Base-by-base conservation (phyloP, 441 rosid genomes). In the Gossypium gossypioides region DNA sequence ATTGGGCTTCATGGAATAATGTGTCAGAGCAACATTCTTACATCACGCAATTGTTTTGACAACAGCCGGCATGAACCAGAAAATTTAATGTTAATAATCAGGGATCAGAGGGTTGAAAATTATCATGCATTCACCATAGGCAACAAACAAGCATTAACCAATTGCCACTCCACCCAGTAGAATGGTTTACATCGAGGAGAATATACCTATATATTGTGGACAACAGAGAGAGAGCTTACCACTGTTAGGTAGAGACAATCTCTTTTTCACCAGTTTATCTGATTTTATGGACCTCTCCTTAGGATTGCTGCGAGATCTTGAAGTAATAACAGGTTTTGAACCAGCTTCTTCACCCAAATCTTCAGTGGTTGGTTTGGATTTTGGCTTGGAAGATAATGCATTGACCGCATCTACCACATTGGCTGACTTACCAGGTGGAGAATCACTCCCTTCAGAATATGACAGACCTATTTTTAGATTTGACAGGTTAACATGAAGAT, bases 251-350 rank as follows among this genome's bases (percentile, higher is more conserved):
- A 96, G 85, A 76, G 98, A 96, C 63, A 90, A 69, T 50, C 97
- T 86, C 86, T 87, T 88, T 81, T 81, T 91, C 57, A 80, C 79
- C 40, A 72, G 87, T 80, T 88, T 88, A 71, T 81, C 84, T 12
- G 85, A 72, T 69, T 76, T 86, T 29, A 76, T 67, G 59, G 85
- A 37, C 80, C 97, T 88, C 85, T 92, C 97, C 82, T 91, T 92
- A n/a, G 97, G 97, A 78, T 91, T 96, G 86, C 98, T 92, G 22
- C 73, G 89, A 3, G 98, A 92, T 87, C 96, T 86, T 77, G 86
- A 72, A 82, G 71, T 80, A 78, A 58, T 40, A 48, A 76, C 81
- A 58, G 90, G 84, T 75, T 72, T 84, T 74, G 88, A 82, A 73
- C 74, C 84, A 69, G 82, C 81, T 80, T 85, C 95, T 82, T 86